Evolutionary conservation across 2,329 filamentous ascomycete species (phyloP), one percentile per base, ranked within the genome.

Genomic region (Penicillium freii): DNA sequence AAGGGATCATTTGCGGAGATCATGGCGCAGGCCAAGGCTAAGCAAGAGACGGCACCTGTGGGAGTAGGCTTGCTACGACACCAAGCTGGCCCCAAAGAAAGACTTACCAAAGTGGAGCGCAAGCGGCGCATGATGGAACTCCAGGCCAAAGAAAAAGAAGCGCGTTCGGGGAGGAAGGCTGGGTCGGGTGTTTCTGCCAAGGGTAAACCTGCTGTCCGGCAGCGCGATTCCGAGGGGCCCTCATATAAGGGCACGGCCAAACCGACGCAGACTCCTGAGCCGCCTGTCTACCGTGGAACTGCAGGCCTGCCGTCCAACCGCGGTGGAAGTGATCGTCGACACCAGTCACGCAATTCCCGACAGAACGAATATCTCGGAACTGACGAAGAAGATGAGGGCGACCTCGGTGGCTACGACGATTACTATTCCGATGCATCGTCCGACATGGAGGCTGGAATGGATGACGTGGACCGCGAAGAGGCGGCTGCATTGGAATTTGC

Each of bases 1-100:
- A 82, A 81, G 64, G 82, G 83, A 29, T 84, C 82, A 1, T 88
- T 82, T 69, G 80, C 83, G 43, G 84, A 84, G 49, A 77, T 87
- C 43, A 78, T 87, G 72, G 78, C 79, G 56, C 78, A 80, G 63
- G 85, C 85, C 44, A 82, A 86, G 67, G 81, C 81, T 48, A 77
- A 78, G 55, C 79, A 77, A 66, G 73, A 80, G 50, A 75, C 77
- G 61, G 77, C 76, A 15, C 73, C 77, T 25, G 70, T 77, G 38
- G 64, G 73, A 54, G 71, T 82, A 38, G 82, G 82, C 39, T 75
- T 80, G 44, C 81, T 86, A 69, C 84, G 82, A 67, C 81, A 86
- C 64, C 83, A 86, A 62, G 54, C 75, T 5, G 71, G 68, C 3
- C 76, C 82, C 2, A 81, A 82, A 44, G 83, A 86, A 64, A 82